Percentiles rank a stretch among this genome's conserved stretches.
Evolutionary conservation across 306 rosid genomes (phyloP).

Genomic region (Dalbergia cochinchinensis): DNA sequence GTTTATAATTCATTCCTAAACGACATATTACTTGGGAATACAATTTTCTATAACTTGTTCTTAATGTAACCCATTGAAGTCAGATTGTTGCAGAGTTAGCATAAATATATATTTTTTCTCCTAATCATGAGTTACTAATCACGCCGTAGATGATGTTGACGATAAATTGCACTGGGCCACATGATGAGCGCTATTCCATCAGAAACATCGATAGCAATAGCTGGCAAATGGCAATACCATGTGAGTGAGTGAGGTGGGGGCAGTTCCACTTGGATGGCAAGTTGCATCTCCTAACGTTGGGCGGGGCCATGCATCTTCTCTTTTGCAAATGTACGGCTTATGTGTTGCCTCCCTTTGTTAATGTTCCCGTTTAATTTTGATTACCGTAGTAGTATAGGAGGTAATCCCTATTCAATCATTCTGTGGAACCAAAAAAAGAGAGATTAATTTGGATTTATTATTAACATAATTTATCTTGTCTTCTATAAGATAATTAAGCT

Average conservation of each 20-base stretch:
- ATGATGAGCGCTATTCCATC: slow-evolving; percentile 31
- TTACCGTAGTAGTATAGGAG: neutral
- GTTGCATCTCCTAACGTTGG: neutral
- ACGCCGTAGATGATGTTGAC: neutral
- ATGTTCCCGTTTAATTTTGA: neutral
- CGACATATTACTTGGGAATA: neutral
- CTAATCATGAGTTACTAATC: neutral
- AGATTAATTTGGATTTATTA: too few relatives aligned
- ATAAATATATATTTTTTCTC: neutral
- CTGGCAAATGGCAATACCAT: slow-evolving; percentile 47
- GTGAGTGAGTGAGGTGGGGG: slow-evolving; percentile 39
- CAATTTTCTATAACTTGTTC: neutral
- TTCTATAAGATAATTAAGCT: too few relatives aligned
- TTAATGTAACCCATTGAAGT: neutral
- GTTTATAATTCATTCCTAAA: neutral
- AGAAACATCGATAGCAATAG: slow-evolving; percentile 36
- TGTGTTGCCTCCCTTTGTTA: neutral
- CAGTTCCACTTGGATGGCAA: slow-evolving; percentile 1
- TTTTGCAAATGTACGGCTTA: neutral
- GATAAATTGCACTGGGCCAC: slow-evolving; percentile 39
- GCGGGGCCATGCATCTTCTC: neutral
- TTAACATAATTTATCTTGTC: too few relatives aligned
- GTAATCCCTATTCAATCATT: neutral
- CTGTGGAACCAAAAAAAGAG: too few relatives aligned
- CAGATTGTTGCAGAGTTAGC: neutral